Percentiles rank a stretch among this genome's conserved stretches.
These are phyloP conservation scores for Lycium barbarum DNA, from an alignment of 257 asterid species.

Conservation along the genomic window DNA sequence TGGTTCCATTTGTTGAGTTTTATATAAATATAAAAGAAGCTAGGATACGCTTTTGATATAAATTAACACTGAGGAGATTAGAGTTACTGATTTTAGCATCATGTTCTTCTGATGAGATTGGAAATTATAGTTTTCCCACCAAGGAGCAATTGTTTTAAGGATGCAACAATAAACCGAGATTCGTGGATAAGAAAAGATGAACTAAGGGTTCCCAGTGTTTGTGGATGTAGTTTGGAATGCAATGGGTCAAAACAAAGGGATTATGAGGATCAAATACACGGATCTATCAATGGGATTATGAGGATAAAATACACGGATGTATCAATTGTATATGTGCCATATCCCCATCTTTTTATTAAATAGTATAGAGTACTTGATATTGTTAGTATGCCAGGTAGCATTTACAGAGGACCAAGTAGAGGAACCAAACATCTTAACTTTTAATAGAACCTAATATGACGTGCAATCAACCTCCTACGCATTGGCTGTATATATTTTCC, in stretches of 20 bases:
- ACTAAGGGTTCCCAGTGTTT: constrained; percentile 7
- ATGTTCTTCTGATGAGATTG: constrained; percentile 18
- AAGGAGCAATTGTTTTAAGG: not conserved
- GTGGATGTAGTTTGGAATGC: constrained; percentile 9
- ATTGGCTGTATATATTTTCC: not conserved
- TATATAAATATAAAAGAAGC: not conserved
- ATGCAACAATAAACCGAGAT: not conserved
- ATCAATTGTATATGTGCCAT: not conserved
- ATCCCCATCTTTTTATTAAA: not conserved
- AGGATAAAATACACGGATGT: constrained; percentile 19
- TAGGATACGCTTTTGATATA: constrained; percentile 1
- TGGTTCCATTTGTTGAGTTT: not conserved
- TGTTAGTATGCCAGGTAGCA: not conserved
- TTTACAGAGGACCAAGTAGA: not conserved
- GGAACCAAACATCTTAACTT: constrained; percentile 14
- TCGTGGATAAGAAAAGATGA: not conserved
- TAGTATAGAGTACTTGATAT: not conserved
- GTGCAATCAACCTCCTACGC: not conserved
- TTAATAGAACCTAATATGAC: not conserved
- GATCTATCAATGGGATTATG: not conserved
- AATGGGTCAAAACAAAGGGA: constrained; percentile 14
- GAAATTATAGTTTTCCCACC: not conserved
- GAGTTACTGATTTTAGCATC: constrained; percentile 4
- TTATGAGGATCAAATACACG: constrained; percentile 18
- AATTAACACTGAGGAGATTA: not conserved